Base-by-base conservation (phyloP, 2,329 filamentous ascomycete species). In the Sarocladium oryzae region DNA sequence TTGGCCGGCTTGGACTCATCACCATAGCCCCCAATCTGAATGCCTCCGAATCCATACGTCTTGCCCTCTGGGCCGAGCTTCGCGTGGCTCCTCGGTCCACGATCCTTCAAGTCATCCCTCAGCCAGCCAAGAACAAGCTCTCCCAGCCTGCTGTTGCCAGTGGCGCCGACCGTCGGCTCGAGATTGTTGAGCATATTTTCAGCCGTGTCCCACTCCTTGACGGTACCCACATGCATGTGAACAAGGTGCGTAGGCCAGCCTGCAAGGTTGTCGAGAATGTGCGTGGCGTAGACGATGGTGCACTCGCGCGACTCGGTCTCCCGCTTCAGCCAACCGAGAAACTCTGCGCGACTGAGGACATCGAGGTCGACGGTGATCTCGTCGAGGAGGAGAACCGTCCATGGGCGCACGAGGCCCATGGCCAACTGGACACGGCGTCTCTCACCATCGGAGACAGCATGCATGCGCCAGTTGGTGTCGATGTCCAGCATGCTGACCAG, bases 351-450 rank as follows among this genome's bases (percentile, higher is more conserved):
- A 51, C 82, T 88, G 54, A 96, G 78, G 53, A 99, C 78, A 68
- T 99, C 93, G 55, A 99, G 74, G 67, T 99, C 93, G 8, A 99
- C 93, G 1, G 93, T 99, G 66, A 97, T 96, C 68, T 97, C 92
- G 65, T 99, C 93, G 36, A 99, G 78, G 50, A 99, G 75, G 24
- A 99, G 74, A 3, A 99, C 86, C 10, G 82, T 84, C 93, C 93
- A 99, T 1, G 93, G 93, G 2, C 92, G 78, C 40, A 99, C 70
- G 8, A 99, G 75, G 0, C 93, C 93, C 93, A 99, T 99, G 55
- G 91, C 91, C 7, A 99, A 77, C 73, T 99, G 93, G 5, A 99
- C 93, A 16, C 93, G 79, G 15, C 93, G 78, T 15, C 93, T 74
- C 74, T 99, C 93, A 49, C 93, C 93, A 63, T 99, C 93, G 1